phyloP scores from a whole-genome alignment of 2,329 filamentous ascomycete genomes.

The Alternaria ventricosa region DNA sequence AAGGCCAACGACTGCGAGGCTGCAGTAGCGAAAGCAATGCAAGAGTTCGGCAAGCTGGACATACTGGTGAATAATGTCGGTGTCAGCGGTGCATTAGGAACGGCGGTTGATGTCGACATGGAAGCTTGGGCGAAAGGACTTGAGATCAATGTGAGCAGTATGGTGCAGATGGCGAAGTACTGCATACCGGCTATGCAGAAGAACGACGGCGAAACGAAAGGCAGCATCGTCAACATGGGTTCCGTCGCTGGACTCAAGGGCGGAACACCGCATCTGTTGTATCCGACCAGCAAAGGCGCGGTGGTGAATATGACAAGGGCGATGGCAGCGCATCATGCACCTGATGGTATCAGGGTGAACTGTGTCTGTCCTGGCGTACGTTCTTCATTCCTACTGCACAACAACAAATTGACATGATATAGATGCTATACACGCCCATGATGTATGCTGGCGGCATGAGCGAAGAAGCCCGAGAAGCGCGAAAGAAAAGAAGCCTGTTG shows the following conservation, averaged over 20 bases:
- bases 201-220: conserved; percentile 56
- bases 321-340: conserved; percentile 62
- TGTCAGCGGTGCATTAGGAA: conserved; percentile 64
- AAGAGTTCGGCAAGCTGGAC: conserved; percentile 63
- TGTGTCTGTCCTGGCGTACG: conserved; percentile 60
- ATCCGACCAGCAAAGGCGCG: conserved; percentile 62
- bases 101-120: conserved; percentile 67
- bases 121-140: conserved; percentile 63
- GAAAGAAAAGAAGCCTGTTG: conserved; percentile 59
- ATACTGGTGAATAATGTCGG: conserved; percentile 72
- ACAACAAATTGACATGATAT: background rate
- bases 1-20: conserved; percentile 58
- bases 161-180: conserved; percentile 70
- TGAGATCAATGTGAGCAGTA: conserved; percentile 68
- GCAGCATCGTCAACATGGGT: conserved; percentile 68
- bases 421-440: conserved; percentile 63
- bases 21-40: conserved; percentile 51
- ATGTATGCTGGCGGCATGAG: conserved; percentile 61
- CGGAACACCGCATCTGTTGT: conserved; percentile 61
- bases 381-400: background rate
- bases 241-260: conserved; percentile 65
- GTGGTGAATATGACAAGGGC: conserved; percentile 64
- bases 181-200: conserved; percentile 65
- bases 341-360: conserved; percentile 60
- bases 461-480: conserved; percentile 56